Conservation (phyloP, 2,329 filamentous ascomycete species). For the Microdochium nivale region DNA sequence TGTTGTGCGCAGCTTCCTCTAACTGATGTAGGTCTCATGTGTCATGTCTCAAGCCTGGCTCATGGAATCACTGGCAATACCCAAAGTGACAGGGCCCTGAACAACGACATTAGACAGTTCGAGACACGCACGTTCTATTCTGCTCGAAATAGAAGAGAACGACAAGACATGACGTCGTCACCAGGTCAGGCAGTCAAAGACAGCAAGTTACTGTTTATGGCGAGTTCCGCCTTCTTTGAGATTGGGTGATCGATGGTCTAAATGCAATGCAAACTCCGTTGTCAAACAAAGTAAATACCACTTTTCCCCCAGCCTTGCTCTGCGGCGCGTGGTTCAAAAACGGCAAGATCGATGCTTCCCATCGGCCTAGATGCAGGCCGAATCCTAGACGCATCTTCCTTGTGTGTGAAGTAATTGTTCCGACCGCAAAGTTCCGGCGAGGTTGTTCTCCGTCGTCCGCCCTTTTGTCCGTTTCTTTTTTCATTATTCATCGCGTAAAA, state of each 20-base stretch:
- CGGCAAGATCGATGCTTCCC: not conserved
- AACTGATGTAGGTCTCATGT: no score
- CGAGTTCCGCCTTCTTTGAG: not conserved
- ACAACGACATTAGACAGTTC: no score
- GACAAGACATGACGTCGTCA: not conserved
- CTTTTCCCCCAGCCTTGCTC: not conserved
- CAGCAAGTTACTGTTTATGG: not conserved
- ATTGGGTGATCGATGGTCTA: not conserved
- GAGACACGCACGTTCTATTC: no score
- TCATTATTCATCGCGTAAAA: not conserved
- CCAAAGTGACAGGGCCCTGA: no score
- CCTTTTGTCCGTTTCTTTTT: not conserved
- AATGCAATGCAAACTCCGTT: not conserved
- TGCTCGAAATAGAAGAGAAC: no score
- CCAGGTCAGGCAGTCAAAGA: not conserved
- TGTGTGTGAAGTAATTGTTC: not conserved
- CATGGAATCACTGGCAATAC: no score
- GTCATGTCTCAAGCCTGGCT: no score
- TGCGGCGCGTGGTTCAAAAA: not conserved
- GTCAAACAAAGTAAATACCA: slow-evolving; percentile 1
- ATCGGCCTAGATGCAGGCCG: not conserved
- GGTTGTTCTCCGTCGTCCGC: not conserved
- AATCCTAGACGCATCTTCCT: not conserved
- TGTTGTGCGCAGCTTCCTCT: no score
- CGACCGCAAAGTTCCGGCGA: not conserved